Evolutionary conservation across 352 stramenopile species (phyloP), one percentile per base, ranked within the genome.

Genomic region (Plasmopara muralis): DNA sequence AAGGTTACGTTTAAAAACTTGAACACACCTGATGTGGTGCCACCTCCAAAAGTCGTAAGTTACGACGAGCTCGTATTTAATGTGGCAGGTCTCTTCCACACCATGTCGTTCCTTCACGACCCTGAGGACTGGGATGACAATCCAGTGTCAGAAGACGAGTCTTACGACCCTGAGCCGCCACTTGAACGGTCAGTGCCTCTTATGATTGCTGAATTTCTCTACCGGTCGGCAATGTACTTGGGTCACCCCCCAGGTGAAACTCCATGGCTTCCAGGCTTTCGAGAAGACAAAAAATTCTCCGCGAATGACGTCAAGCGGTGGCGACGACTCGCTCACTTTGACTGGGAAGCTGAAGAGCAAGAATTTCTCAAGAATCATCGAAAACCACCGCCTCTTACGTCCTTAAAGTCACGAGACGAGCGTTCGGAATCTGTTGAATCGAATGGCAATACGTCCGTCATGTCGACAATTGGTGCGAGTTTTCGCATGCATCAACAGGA

Each of bases 141-240:
- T 42, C 55, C 53, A 8, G 37, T 8, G 16, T 66, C 48, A 8
- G 44, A 60, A 8, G 50, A 61, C 9, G 55, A 55, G 7, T 53
- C 50, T 35, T 53, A 61, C 47, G 47, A 67, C 10, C 51, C 48
- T 5, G 70, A 77, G 42, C 64, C 64, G 42, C 65, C 68, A 6
- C 54, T 72, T 0, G 75, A 87, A 57, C 71, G 73, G 8, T 89
- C 78, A n/a, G 67, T 85, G 59, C 67, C 72, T 48, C 70, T 89
- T 56, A 81, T 89, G 72, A 85, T 89, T 61, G 78, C 76, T 31
- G 78, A 89, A 62, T 89, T 89, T 41, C 70, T 89, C 12, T 83
- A 84, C 53, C 72, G 78, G 8, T 86, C 78, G 45, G 78, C 75
- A 41, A 60, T 86, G 42, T 85, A 80, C 56, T 49, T 89, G 16